A percentile compares a stretch with the other conserved stretches of the same genome.
Conservation (phyloP, 2,329 filamentous ascomycete species). For the Talaromyces sp. region DNA sequence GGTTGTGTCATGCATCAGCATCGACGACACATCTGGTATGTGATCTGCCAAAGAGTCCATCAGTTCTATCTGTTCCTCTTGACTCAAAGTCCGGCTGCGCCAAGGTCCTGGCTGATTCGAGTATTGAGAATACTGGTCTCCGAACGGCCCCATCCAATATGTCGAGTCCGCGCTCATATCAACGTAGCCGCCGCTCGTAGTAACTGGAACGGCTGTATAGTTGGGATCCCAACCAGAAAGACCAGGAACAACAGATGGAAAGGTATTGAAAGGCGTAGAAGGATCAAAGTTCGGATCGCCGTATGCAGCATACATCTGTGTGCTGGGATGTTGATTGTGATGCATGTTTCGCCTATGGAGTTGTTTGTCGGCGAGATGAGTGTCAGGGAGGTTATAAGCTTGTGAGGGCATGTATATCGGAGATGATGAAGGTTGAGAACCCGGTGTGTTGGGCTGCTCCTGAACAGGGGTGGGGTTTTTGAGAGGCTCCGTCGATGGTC, state of each 20-base stretch:
- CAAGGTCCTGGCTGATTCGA: conserved; percentile 45
- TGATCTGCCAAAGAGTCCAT: conserved; percentile 71
- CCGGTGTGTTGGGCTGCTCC: conserved; percentile 21
- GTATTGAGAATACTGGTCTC: conserved; percentile 48
- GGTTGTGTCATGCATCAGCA: conserved; percentile 11
- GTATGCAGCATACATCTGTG: conserved; percentile 22
- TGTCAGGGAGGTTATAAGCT: conserved; percentile 17
- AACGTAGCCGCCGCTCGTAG: conserved; percentile 33
- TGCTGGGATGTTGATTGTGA: conserved; percentile 23
- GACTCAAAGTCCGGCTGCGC: conserved; percentile 65
- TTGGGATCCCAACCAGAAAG: conserved; percentile 43
- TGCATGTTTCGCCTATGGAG: conserved; percentile 10
- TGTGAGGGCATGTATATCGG: conserved; percentile 22
- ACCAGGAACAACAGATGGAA: conserved; percentile 40
- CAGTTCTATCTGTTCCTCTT: conserved; percentile 77
- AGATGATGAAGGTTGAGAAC: conserved; percentile 18
- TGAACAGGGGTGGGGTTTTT: conserved; percentile 25
- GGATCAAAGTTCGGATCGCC: conserved; percentile 34
- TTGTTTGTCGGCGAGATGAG: conserved; percentile 19
- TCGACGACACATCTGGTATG: conserved; percentile 44
- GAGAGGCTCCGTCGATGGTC: conserved; percentile 32
- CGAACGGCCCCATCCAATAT: conserved; percentile 43
- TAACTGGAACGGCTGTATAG: conserved; percentile 37
- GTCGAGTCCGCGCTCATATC: conserved; percentile 37
- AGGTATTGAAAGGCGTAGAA: conserved; percentile 37